Percentiles rank a stretch among this genome's conserved stretches.
These are phyloP conservation scores for Leccinum truebloodii DNA, from an alignment of 768 basidiomycete genomes.

Conservation along the genomic window DNA sequence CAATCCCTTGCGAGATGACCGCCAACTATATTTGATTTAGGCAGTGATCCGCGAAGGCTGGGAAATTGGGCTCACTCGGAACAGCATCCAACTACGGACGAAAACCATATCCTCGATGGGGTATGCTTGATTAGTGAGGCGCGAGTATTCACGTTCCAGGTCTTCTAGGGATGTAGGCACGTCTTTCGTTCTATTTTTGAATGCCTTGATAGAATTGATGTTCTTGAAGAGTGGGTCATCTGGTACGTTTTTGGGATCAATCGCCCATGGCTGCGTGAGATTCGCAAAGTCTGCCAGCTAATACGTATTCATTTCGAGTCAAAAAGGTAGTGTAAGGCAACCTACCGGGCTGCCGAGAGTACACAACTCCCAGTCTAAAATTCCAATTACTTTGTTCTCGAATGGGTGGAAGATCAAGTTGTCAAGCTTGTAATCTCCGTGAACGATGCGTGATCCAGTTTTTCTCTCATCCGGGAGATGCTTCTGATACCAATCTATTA, in stretches of 20 bases:
- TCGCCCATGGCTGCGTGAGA: conserved; percentile 81
- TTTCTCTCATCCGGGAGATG: conserved; percentile 78
- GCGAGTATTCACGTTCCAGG: conserved; percentile 82
- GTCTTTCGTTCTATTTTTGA: conserved; percentile 58
- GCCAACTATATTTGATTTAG: conserved; percentile 48
- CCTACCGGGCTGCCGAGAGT: conserved; percentile 89
- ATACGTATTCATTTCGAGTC: not conserved
- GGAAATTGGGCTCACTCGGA: conserved; percentile 52
- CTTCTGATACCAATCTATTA: conserved; percentile 73
- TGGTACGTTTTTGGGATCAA: conserved; percentile 47
- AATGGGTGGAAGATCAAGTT: conserved; percentile 94
- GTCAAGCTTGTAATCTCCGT: conserved; percentile 98
- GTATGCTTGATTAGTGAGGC: conserved; percentile 60
- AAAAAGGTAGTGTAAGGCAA: conserved; percentile 7
- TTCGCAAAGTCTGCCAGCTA: conserved; percentile 90
- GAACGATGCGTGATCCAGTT: conserved; percentile 82
- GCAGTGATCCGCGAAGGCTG: not conserved
- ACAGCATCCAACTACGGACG: conserved; percentile 83
- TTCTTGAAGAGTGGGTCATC: conserved; percentile 15
- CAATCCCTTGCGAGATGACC: conserved; percentile 76
- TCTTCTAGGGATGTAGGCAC: conserved; percentile 68
- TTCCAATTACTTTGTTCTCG: conserved; percentile 90
- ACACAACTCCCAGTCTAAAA: conserved; percentile 97
- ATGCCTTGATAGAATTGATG: conserved; percentile 46
- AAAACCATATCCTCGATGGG: conserved; percentile 81